phyloP scores from a whole-genome alignment of 2,329 filamentous ascomycete genomes.

The Rhynchosporium agropyri region DNA sequence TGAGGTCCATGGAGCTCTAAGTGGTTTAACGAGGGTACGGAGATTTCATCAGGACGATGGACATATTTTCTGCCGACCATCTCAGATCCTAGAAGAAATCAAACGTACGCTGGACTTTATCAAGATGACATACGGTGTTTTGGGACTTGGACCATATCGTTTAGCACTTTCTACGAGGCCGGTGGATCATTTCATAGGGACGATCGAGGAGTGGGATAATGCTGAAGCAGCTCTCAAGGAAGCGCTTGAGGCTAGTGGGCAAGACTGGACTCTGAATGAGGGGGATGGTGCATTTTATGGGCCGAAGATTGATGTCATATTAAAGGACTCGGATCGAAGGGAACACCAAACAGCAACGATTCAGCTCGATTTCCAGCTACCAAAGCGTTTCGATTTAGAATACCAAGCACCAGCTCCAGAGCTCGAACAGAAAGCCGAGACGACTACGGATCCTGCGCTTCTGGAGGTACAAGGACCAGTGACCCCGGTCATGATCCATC shows the following conservation, averaged over 20 bases:
- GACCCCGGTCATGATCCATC: conserved; percentile 78
- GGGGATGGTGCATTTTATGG: conserved; percentile 91
- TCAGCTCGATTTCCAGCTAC: conserved; percentile 87
- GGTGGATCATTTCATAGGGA: conserved; percentile 75
- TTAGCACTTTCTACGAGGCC: conserved; percentile 80
- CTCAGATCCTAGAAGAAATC: conserved; percentile 76
- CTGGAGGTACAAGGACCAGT: conserved; percentile 60
- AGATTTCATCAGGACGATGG: conserved; percentile 91
- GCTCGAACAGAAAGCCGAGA: conserved; percentile 56
- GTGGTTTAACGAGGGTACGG: conserved; percentile 79
- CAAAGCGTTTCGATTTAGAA: conserved; percentile 76
- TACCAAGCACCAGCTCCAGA: conserved; percentile 73
- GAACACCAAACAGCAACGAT: conserved; percentile 89
- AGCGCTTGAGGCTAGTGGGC: conserved; percentile 64
- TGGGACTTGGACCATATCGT: conserved; percentile 72
- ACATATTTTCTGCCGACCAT: conserved; percentile 84
- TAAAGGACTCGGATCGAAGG: conserved; percentile 79
- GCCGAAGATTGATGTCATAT: conserved; percentile 86
- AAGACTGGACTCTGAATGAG: conserved; percentile 73
- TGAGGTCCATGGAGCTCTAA: conserved; percentile 79
- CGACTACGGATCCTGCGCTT: conserved; percentile 51
- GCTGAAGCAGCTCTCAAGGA: conserved; percentile 68
- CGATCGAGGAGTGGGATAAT: conserved; percentile 66
- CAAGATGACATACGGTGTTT: conserved; percentile 68
- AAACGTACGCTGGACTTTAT: conserved; percentile 74